Conservation (phyloP, 2,329 filamentous ascomycete species). For the Fonsecaea pugnacius region DNA sequence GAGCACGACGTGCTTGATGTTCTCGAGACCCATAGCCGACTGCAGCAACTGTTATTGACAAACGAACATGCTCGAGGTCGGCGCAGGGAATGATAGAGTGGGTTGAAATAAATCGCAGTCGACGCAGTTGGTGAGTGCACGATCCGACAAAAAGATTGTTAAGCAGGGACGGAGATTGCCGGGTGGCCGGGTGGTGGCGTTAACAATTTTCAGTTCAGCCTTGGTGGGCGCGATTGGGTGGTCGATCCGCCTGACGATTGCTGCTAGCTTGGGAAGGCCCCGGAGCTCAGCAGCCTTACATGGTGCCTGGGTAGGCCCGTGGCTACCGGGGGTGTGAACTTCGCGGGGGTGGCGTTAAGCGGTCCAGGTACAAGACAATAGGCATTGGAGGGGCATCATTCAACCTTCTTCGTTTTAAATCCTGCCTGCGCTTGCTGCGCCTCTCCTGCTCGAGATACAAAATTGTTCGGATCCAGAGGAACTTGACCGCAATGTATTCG, state of each 20-base stretch:
- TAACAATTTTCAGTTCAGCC: conserved; percentile 13
- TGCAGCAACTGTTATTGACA: neutral
- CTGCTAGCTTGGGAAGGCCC: neutral
- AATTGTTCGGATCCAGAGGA: neutral
- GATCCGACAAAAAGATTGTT: conserved; percentile 19
- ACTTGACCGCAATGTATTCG: neutral
- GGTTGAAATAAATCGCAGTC: conserved; percentile 1
- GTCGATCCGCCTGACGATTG: neutral
- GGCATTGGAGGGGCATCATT: conserved; percentile 11
- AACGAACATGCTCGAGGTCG: neutral
- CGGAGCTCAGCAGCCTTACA: neutral
- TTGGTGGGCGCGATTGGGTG: conserved; percentile 9
- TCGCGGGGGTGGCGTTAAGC: conserved; percentile 23
- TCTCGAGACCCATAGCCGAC: conserved; percentile 35
- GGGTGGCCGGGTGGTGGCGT: conserved; percentile 18
- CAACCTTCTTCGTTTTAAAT: no score
- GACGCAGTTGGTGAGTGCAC: conserved; percentile 1
- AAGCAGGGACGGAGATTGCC: conserved; percentile 20
- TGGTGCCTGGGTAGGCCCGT: neutral
- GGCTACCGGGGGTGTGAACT: neutral
- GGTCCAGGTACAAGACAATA: conserved; percentile 20
- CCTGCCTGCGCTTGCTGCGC: neutral
- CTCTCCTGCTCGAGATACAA: neutral
- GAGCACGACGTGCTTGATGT: conserved; percentile 42
- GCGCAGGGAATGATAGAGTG: neutral